A percentile compares a stretch with the other conserved stretches of the same genome.
Conservation (phyloP, 2,329 filamentous ascomycete species). For the Alternaria infectoria region DNA sequence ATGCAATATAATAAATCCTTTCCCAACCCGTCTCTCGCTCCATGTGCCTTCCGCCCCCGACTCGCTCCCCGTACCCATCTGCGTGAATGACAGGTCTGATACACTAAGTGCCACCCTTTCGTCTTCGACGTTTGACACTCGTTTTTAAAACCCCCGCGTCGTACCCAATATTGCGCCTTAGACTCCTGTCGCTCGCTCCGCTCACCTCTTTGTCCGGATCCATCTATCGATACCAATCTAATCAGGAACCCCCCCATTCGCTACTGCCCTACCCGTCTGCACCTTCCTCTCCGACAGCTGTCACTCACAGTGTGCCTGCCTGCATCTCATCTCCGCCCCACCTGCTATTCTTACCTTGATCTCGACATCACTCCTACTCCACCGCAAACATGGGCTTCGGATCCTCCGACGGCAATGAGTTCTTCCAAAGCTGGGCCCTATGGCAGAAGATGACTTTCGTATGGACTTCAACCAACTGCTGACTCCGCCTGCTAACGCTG, state of each 20-base stretch:
- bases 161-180: slow-evolving; percentile 23
- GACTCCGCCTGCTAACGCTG: slow-evolving; percentile 30
- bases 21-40: slow-evolving; percentile 21
- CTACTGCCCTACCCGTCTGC: slow-evolving; percentile 12
- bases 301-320: slow-evolving; percentile 21
- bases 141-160: slow-evolving; percentile 35
- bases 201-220: not conserved
- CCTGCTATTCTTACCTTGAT: slow-evolving; percentile 28
- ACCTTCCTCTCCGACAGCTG: slow-evolving; percentile 19
- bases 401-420: slow-evolving; percentile 41
- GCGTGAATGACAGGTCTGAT: slow-evolving; percentile 22
- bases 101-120: slow-evolving; percentile 41
- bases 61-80: slow-evolving; percentile 8
- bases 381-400: slow-evolving; percentile 29
- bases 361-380: slow-evolving; percentile 17
- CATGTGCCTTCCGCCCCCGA: slow-evolving; percentile 28
- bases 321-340: slow-evolving; percentile 13
- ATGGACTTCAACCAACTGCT: slow-evolving; percentile 49
- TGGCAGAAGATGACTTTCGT: slow-evolving; percentile 95
- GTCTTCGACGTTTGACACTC: slow-evolving; percentile 39
- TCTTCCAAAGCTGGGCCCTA: slow-evolving; percentile 68
- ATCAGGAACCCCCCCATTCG: not conserved
- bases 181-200: slow-evolving; percentile 1
- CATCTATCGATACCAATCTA: not conserved
- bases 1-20: slow-evolving; percentile 38